phyloP scores from a whole-genome alignment of 164 flowering plant genomes.

The Protea cynaroides region DNA sequence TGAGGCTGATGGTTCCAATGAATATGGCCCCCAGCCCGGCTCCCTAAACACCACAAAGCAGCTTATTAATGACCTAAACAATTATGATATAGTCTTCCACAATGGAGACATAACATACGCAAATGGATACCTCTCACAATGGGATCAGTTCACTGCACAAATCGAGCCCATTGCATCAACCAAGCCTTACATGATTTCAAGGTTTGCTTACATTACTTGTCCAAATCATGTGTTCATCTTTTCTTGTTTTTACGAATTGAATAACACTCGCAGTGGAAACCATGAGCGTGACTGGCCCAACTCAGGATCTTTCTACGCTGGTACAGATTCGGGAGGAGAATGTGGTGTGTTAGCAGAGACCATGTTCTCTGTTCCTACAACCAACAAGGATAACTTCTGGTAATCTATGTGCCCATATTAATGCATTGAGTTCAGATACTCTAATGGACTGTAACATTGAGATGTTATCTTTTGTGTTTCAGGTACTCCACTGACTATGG shows the following conservation, averaged over 20 bases:
- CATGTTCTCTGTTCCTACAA: conserved; percentile 43
- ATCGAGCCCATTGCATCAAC: conserved; percentile 43
- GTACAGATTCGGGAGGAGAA: conserved; percentile 42
- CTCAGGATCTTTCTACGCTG: conserved; percentile 36
- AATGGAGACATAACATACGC: conserved; percentile 46
- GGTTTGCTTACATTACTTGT: conserved; percentile 8
- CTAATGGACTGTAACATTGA: too few species aligned
- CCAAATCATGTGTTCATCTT: neutral
- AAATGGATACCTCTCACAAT: conserved; percentile 44
- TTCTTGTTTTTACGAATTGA: neutral
- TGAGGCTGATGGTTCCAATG: conserved; percentile 38
- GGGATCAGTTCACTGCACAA: conserved; percentile 48
- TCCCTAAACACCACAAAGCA: conserved; percentile 35
- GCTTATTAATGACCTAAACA: conserved; percentile 28
- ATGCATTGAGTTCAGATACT: too few species aligned
- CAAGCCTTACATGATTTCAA: conserved; percentile 42
- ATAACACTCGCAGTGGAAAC: conserved; percentile 29
- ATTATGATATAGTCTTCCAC: conserved; percentile 37
- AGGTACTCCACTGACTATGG: conserved; percentile 96
- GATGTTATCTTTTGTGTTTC: conserved; percentile 4
- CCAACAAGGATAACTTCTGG: conserved; percentile 40
- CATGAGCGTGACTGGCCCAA: conserved; percentile 50
- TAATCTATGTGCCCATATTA: conserved; percentile 4
- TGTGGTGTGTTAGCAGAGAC: conserved; percentile 41
- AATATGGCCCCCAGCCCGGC: conserved; percentile 32